phyloP scores from a whole-genome alignment of 139 green algal species.

The Coelastrella sp. region DNA sequence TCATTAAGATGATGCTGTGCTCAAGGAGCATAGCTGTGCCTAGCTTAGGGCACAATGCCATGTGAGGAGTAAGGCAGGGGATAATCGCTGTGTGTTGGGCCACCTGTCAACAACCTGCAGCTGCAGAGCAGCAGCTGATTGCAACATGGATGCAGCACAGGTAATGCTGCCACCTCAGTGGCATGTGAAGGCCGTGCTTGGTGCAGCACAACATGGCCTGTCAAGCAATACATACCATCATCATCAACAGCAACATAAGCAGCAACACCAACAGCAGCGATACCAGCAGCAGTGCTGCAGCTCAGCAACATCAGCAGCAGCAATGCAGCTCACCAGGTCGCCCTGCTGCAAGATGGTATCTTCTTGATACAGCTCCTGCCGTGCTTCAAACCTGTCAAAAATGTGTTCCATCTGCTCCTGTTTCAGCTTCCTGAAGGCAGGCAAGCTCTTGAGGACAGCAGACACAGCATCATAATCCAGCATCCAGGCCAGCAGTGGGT shows the following conservation, averaged over 20 bases:
- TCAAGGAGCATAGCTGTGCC: no score
- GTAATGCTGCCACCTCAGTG: no score
- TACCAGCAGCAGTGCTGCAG: neutral
- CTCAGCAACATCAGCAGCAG: neutral
- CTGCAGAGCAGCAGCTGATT: no score
- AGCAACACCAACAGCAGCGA: neutral
- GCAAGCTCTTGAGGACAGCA: conserved; percentile 62
- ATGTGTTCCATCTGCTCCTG: conserved; percentile 77
- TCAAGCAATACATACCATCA: no score
- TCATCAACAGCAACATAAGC: neutral
- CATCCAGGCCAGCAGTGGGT: conserved; percentile 84
- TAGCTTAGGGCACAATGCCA: no score
- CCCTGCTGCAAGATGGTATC: conserved; percentile 64
- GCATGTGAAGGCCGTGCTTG: no score
- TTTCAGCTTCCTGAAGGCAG: conserved; percentile 63
- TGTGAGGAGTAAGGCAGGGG: no score
- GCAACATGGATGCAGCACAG: no score
- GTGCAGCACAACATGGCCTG: no score
- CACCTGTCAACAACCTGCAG: no score
- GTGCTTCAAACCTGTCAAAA: conserved; percentile 73
- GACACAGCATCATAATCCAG: conserved; percentile 79
- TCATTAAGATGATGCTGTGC: no score
- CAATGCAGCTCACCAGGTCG: conserved; percentile 51
- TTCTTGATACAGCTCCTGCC: conserved; percentile 65
- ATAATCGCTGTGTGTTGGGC: no score